Conservation (phyloP, 148 eudicot species). For the Nyssa sinensis region DNA sequence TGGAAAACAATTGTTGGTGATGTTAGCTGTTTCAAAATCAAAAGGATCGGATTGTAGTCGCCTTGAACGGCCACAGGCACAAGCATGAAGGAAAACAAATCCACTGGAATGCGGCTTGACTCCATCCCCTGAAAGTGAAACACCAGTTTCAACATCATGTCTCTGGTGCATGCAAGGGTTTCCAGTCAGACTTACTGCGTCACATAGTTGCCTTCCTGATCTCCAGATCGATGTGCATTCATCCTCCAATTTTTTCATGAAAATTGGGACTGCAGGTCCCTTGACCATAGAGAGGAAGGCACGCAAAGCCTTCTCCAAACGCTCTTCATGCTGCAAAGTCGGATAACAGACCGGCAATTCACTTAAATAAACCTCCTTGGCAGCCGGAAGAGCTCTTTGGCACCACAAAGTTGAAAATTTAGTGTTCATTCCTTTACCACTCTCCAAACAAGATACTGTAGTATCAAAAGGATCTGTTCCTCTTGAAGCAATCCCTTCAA, state of each 20-base stretch:
- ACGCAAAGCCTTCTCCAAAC: conserved; percentile 64
- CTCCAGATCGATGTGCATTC: conserved; percentile 78
- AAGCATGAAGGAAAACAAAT: conserved; percentile 89
- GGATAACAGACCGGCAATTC: conserved; percentile 78
- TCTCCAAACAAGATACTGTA: conserved; percentile 62
- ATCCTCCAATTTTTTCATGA: conserved; percentile 64
- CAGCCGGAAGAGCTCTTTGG: conserved; percentile 71
- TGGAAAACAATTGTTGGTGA: conserved; percentile 44
- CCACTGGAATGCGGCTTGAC: conserved; percentile 73
- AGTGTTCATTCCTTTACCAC: conserved; percentile 54
- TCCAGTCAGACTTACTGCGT: conserved; percentile 92
- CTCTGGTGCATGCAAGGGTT: conserved; percentile 82
- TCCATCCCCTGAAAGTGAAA: conserved; percentile 28
- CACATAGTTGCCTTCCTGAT: conserved; percentile 89
- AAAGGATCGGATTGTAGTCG: conserved; percentile 71
- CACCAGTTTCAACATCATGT: conserved; percentile 48
- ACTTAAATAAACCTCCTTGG: conserved; percentile 71
- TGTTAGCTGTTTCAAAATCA: conserved; percentile 81
- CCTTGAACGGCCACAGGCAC: conserved; percentile 95
- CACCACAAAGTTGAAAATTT: conserved; percentile 82
- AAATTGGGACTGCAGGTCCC: conserved; percentile 71
- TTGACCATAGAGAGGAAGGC: conserved; percentile 77
- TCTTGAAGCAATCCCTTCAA: conserved; percentile 45
- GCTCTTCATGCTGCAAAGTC: conserved; percentile 66
- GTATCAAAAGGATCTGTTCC: conserved; percentile 47